Evolutionary conservation across 768 basidiomycete species (phyloP).

Genomic region (Termitomyces bulborhizus): DNA sequence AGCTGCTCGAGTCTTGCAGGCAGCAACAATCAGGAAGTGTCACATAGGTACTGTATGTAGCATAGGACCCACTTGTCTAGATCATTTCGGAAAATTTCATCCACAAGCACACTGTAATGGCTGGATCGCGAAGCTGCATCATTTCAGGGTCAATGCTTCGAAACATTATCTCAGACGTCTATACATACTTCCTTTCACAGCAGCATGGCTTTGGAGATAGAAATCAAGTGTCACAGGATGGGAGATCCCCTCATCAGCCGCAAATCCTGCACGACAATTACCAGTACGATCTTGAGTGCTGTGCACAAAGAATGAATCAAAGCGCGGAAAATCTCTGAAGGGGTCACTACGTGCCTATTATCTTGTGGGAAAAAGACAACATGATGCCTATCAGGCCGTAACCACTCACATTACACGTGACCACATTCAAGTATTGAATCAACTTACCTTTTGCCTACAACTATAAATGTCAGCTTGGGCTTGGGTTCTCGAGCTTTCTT

Average conservation of each 20-base stretch:
- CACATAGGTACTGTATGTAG: constrained; percentile 10
- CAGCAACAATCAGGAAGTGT: constrained; percentile 1
- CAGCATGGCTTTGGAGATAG: constrained; percentile 52
- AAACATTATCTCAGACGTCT: neutral
- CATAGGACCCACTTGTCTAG: constrained; percentile 16
- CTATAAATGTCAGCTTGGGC: constrained; percentile 47
- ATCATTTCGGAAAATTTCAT: constrained; percentile 26
- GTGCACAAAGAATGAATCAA: constrained; percentile 3
- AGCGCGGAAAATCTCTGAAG: neutral
- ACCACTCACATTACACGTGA: neutral
- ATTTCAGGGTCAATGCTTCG: neutral
- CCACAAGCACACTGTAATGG: constrained; percentile 46
- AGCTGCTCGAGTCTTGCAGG: constrained; percentile 34
- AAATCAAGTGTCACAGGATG: constrained; percentile 54
- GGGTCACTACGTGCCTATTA: constrained; percentile 15
- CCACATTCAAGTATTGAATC: neutral
- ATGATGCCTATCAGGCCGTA: constrained; percentile 22
- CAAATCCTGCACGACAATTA: constrained; percentile 43
- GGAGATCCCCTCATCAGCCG: constrained; percentile 43
- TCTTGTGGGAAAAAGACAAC: constrained; percentile 46
- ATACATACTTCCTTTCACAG: constrained; percentile 42
- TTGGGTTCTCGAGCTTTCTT: constrained; percentile 18
- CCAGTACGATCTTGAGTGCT: constrained; percentile 52
- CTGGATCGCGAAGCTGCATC: constrained; percentile 42
- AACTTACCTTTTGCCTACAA: constrained; percentile 46